A percentile compares a stretch with the other conserved stretches of the same genome.
Evolutionary conservation across 75 land plant species (phyloP).

Genomic region (Sequoia sempervirens): DNA sequence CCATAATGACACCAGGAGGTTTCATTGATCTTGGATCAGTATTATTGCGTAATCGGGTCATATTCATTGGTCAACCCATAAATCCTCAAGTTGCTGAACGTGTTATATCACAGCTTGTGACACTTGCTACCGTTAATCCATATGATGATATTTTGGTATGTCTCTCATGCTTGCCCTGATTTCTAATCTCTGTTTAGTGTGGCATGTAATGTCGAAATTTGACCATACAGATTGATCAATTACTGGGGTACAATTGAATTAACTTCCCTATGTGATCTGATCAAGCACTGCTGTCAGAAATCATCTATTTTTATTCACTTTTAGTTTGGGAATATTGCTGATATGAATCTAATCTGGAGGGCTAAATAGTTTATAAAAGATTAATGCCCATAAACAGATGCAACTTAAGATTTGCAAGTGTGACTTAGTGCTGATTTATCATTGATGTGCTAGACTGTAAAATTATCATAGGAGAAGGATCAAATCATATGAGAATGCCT

Average conservation of each 20-base stretch:
- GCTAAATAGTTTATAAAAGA: not conserved
- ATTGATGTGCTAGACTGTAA: not conserved
- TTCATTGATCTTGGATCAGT: slow-evolving; percentile 67
- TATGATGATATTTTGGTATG: slow-evolving; percentile 84
- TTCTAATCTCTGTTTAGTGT: not conserved
- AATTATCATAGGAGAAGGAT: not conserved
- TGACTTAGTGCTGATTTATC: not conserved
- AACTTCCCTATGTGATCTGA: not conserved
- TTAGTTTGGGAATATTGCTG: not conserved
- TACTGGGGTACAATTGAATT: not conserved
- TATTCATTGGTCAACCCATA: slow-evolving; percentile 84
- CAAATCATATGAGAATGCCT: not conserved
- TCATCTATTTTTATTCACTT: not conserved
- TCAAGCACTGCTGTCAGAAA: not conserved
- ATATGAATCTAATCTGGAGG: not conserved
- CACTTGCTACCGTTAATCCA: slow-evolving; percentile 80
- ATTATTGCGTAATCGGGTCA: slow-evolving; percentile 72
- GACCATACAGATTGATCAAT: not conserved
- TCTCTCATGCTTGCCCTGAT: slow-evolving; percentile 1
- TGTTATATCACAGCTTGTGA: slow-evolving; percentile 89
- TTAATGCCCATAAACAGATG: not conserved
- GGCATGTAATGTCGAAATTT: not conserved
- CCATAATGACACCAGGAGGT: slow-evolving; percentile 82
- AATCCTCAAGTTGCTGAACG: slow-evolving; percentile 84
- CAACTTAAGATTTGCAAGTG: not conserved